Base-by-base conservation (phyloP, 306 rosid genomes). In the Quercus rubra region DNA sequence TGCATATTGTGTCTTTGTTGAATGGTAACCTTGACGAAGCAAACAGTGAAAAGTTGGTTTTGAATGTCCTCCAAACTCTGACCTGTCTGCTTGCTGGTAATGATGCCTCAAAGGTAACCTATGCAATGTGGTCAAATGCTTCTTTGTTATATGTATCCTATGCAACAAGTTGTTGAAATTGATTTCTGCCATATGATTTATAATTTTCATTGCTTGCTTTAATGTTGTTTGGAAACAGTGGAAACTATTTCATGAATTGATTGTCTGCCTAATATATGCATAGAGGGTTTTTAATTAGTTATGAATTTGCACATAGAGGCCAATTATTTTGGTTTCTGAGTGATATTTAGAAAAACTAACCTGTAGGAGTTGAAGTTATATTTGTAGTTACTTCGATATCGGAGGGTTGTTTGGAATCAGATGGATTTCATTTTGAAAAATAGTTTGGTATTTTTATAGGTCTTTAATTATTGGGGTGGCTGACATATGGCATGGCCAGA, bases 1-100 rank as follows among this genome's bases (percentile, higher is more conserved):
- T 95, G 93, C 99, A 95, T 77, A 88, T 95, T 63, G 97, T 95
- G 70, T 95, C 99, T 15, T 89, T 95, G 75, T 91, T 95, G 81
- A 95, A 95, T 82, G 90, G 94, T 84, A 88, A 86, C 82, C 90
- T 90, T 30, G 91, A 91, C 27, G 87, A 87, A 73, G 87, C 73
- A 35, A 82, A 83, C 52, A 90, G 92, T 83, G 99, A 93, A 80
- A 84, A 78, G 64, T 86, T 95, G 88, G 93, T 91, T 83, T 86
- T 91, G 87, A 91, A 90, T 82, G 99, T 95, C 71, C 97, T 95
- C 82, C 92, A 90, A 81, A 93, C 98, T 63, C 98, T 95, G 77
- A 91, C 92, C 74, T 87, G 86, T 88, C 87, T 95, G 88, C 99
- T 95, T 63, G 95, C 98, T 5, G 80, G 77, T 75, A 95, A 93